These are phyloP conservation scores for Durio zibethinus DNA, from an alignment of 345 rosid genomes.

Conservation along the genomic window DNA sequence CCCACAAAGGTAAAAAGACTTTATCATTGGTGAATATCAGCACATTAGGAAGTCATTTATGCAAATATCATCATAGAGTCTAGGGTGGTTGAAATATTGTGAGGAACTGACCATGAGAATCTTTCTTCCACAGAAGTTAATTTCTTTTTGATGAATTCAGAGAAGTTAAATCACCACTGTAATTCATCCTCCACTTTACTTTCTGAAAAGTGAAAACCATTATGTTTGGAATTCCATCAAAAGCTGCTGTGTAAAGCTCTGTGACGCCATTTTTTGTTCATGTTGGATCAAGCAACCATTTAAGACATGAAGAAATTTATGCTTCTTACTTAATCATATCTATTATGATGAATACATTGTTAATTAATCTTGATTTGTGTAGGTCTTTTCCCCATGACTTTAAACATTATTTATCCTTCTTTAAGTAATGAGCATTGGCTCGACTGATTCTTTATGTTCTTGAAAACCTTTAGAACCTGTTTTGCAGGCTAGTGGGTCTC, in stretches of 20 bases:
- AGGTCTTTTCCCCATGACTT: not conserved
- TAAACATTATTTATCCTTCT: not conserved
- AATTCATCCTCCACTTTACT: not conserved
- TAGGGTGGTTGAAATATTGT: not conserved
- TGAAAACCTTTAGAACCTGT: constrained; percentile 6
- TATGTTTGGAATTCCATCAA: not conserved
- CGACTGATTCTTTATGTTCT: not conserved
- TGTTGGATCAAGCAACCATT: not conserved
- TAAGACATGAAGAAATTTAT: not conserved
- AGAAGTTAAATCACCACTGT: not conserved
- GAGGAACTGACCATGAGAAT: not conserved
- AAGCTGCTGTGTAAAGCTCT: not conserved
- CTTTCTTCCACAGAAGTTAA: not conserved
- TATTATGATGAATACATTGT: too few relatives aligned
- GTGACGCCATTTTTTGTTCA: not conserved
- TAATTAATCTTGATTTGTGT: not conserved
- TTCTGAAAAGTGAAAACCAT: not conserved
- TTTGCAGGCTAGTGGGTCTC: constrained; percentile 30
- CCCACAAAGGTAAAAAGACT: too few relatives aligned
- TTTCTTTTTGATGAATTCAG: not conserved
- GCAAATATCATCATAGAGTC: not conserved
- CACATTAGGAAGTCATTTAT: not conserved
- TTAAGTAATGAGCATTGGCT: constrained; percentile 11
- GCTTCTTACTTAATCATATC: not conserved
- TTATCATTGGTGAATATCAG: not conserved